phyloP scores from a whole-genome alignment of 192 early-diverging fungal genomes.

The Radiomyces spectabilis region DNA sequence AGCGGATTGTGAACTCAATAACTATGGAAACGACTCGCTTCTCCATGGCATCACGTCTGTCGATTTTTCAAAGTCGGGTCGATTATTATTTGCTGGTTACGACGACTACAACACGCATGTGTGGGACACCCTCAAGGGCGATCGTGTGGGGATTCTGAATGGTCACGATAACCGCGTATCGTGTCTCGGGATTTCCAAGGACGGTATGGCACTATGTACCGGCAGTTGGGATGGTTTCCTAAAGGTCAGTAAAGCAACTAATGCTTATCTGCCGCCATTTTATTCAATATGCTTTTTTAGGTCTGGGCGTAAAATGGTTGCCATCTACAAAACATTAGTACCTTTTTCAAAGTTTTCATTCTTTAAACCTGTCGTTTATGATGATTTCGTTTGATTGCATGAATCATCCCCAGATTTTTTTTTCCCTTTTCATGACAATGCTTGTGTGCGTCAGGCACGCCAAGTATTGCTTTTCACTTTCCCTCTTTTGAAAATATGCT shows the following conservation, averaged over 20 bases:
- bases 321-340: too few species aligned
- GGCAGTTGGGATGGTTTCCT: slow-evolving; percentile 95
- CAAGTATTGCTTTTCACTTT: too few species aligned
- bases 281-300: too few species aligned
- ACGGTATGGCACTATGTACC: slow-evolving; percentile 96
- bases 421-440: too few species aligned
- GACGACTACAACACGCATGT: slow-evolving; percentile 99
- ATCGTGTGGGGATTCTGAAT: slow-evolving; percentile 85
- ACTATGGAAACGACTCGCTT: slow-evolving; percentile 95
- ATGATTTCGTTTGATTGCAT: too few species aligned
- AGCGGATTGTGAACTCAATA: slow-evolving; percentile 93
- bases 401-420: too few species aligned
- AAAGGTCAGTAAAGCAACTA: slow-evolving; percentile 61
- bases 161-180: slow-evolving; percentile 95
- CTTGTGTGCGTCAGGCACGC: too few species aligned
- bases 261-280: background rate
- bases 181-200: slow-evolving; percentile 89
- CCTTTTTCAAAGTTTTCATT: too few species aligned
- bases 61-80: slow-evolving; percentile 90
- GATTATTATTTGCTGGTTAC: slow-evolving; percentile 93
- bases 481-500: too few species aligned
- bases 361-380: too few species aligned
- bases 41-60: slow-evolving; percentile 96
- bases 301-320: too few species aligned
- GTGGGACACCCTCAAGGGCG: slow-evolving; percentile 94